A percentile compares a stretch with the other conserved stretches of the same genome.
These are phyloP conservation scores for Elongisporangium senticosum DNA, from an alignment of 352 stramenopile species.

Conservation along the genomic window DNA sequence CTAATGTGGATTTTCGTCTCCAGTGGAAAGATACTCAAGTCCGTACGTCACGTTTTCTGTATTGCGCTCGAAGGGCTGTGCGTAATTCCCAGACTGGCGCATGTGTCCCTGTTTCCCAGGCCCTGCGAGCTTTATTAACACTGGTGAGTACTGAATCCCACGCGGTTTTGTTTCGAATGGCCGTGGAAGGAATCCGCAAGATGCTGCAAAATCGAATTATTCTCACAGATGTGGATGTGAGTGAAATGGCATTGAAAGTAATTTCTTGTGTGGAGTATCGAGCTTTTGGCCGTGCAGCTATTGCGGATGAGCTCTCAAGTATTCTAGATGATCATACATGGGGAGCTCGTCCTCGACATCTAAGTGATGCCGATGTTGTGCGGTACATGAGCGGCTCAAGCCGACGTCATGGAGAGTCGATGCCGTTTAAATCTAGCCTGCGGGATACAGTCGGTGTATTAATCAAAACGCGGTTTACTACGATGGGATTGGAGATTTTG, in stretches of 20 bases:
- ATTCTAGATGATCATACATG: constrained; percentile 17
- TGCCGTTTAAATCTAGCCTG: constrained; percentile 20
- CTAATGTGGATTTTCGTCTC: constrained; percentile 51
- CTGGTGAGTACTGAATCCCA: constrained; percentile 73
- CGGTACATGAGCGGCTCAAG: constrained; percentile 7
- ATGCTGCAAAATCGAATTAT: constrained; percentile 83
- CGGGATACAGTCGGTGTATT: constrained; percentile 31
- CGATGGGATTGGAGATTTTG: constrained; percentile 64
- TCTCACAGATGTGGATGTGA: constrained; percentile 81
- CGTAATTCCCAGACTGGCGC: constrained; percentile 34
- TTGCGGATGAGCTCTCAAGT: constrained; percentile 47
- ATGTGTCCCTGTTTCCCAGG: constrained; percentile 55
- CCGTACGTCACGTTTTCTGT: constrained; percentile 76
- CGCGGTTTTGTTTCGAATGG: constrained; percentile 64
- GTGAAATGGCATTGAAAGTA: constrained; percentile 69
- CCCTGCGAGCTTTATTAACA: constrained; percentile 59
- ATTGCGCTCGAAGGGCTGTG: constrained; percentile 29
- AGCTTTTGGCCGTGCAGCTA: constrained; percentile 71
- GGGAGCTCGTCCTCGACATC: constrained; percentile 8
- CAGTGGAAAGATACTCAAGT: constrained; percentile 60
- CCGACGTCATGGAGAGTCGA: constrained; percentile 1
- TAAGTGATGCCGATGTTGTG: constrained; percentile 17
- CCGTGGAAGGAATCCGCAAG: constrained; percentile 51
- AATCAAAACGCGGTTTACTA: constrained; percentile 66
- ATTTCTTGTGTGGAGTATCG: constrained; percentile 79